Conservation (phyloP, 1,139 yeast species). For the Yamadazyma pseudoaaseri region DNA sequence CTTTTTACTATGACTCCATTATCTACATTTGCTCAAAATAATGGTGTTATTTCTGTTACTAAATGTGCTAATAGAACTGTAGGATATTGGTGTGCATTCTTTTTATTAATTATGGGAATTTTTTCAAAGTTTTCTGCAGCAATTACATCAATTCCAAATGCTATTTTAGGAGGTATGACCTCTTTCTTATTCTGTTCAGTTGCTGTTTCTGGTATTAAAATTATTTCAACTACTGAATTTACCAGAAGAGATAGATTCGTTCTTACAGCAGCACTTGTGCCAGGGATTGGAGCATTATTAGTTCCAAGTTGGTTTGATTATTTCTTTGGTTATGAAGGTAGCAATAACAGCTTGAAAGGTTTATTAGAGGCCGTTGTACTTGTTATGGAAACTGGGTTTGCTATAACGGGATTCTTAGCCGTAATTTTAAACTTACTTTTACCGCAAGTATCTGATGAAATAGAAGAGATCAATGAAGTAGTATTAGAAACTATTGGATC, state of each 20-base stretch:
- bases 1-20: slow-evolving; percentile 77
- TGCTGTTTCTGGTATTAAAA: slow-evolving; percentile 83
- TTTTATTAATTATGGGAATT: slow-evolving; percentile 79
- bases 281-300: slow-evolving; percentile 77
- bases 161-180: slow-evolving; percentile 93
- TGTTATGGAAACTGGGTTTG: slow-evolving; percentile 87
- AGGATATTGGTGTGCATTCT: slow-evolving; percentile 88
- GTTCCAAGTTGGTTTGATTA: slow-evolving; percentile 70
- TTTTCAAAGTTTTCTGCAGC: slow-evolving; percentile 90
- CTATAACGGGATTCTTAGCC: slow-evolving; percentile 77
- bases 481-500: slow-evolving; percentile 48
- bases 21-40: slow-evolving; percentile 90
- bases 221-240: slow-evolving; percentile 72
- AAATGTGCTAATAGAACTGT: slow-evolving; percentile 85
- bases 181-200: slow-evolving; percentile 85
- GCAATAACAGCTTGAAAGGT: slow-evolving; percentile 61
- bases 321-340: slow-evolving; percentile 76
- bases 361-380: slow-evolving; percentile 77
- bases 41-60: slow-evolving; percentile 88
- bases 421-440: slow-evolving; percentile 66
- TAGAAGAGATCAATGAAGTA: slow-evolving; percentile 49
- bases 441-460: slow-evolving; percentile 70
- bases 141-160: slow-evolving; percentile 75
- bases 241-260: slow-evolving; percentile 87
- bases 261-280: slow-evolving; percentile 69